Evolutionary conservation across 257 asterid genomes (phyloP).

Genomic region (Euphrasia confusa): DNA sequence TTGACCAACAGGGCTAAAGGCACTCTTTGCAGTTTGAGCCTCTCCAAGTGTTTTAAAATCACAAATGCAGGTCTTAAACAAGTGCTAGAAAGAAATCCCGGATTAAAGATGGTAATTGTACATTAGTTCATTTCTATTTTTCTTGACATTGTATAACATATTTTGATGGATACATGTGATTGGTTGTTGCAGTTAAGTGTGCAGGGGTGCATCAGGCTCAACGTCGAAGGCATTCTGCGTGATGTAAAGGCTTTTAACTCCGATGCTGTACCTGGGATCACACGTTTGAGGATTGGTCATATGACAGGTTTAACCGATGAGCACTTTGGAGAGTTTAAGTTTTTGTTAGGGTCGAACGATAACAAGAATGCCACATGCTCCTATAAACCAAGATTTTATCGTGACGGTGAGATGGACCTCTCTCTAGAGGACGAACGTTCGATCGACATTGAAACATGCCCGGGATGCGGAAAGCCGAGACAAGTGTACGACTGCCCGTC

Average conservation of each 20-base stretch:
- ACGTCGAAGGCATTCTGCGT: constrained; percentile 35
- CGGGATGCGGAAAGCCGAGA: constrained; percentile 50
- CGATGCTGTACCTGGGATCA: constrained; percentile 50
- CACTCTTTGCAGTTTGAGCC: constrained; percentile 52
- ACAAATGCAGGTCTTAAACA: constrained; percentile 45
- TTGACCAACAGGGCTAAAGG: constrained; percentile 71
- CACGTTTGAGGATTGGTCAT: constrained; percentile 50
- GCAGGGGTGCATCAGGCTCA: constrained; percentile 48
- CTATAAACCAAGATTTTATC: constrained; percentile 41
- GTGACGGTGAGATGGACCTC: constrained; percentile 40
- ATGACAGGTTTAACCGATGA: constrained; percentile 39
- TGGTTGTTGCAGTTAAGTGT: constrained; percentile 55
- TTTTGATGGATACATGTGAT: background rate
- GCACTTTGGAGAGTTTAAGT: constrained; percentile 52
- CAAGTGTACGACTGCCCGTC: constrained; percentile 76
- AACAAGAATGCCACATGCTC: constrained; percentile 22
- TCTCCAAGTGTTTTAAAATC: constrained; percentile 46
- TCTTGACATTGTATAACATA: no score
- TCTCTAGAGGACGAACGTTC: constrained; percentile 61
- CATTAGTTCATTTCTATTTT: background rate
- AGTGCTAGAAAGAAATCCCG: constrained; percentile 51
- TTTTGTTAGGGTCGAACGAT: constrained; percentile 43
- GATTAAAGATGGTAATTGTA: constrained; percentile 51
- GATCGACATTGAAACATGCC: constrained; percentile 72
- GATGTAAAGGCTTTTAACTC: constrained; percentile 51